Base-by-base conservation (phyloP, 2,329 filamentous ascomycete species). In the Dactylellina haptotyla region DNA sequence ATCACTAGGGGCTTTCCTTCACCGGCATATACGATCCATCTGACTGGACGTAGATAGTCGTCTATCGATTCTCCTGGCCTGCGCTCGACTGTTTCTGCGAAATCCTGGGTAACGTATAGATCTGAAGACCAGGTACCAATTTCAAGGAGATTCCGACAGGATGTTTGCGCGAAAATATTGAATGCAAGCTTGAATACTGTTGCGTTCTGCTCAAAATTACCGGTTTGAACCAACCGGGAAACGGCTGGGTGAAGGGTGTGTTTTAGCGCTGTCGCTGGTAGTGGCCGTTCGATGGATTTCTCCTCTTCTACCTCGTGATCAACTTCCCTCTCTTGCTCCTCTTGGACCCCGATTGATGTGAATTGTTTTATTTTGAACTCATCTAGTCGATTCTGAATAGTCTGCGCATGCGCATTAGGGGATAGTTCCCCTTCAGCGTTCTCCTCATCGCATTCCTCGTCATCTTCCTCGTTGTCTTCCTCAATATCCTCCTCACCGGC, bases 281-380 rank as follows among this genome's bases (percentile, higher is more conserved):
- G 76, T 0, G 87, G 85, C 0, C 81, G 81, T 75, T 90, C 81
- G 0, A 86, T 75, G 51, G 90, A 80, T 0, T 83, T 81, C 75
- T 91, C 87, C 32, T 85, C 80, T 75, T 91, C 87, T 0, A 86
- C 83, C 72, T 92, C 89, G 0, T 87, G 87, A 0, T 86, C 83
- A 0, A 92, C 81, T 75, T 91, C 89, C 0, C 89, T 83, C 77
- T 92, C 89, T 75, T 91, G 87, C 67, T 92, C 89, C 76, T 91
- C 88, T 1, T 86, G 63, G 14, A 73, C 41, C 4, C 45, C 37
- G 12, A 65, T n/a, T n/a, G n/a, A n/a, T n/a, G n/a, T n/a, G n/a
- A n/a, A n/a, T n/a, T n/a, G n/a, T n/a, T n/a, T n/a, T n/a, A n/a
- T n/a, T n/a, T n/a, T n/a, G n/a, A n/a, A n/a, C n/a, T n/a, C n/a